These are phyloP conservation scores for Umbelopsis sp. DNA, from an alignment of 192 early-diverging fungal genomes.

Conservation along the genomic window DNA sequence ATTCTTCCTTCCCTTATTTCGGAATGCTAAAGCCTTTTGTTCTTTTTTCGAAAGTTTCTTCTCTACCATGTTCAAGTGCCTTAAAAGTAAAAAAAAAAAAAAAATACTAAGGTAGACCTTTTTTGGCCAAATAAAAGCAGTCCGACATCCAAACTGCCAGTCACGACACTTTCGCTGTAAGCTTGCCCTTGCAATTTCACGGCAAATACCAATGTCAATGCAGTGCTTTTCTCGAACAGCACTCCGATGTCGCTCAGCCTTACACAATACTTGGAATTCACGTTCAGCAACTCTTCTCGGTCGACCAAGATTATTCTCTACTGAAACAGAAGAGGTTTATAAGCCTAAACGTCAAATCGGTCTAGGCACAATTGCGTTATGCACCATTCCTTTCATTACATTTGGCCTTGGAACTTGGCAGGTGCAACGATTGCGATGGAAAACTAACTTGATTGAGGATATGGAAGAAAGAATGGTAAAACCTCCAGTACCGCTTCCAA, in stretches of 20 bases:
- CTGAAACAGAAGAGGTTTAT: slow-evolving; percentile 22
- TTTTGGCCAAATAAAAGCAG: slow-evolving; percentile 2
- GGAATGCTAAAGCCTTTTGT: slow-evolving; percentile 49
- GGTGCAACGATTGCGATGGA: slow-evolving; percentile 86
- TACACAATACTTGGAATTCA: not conserved
- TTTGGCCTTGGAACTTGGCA: slow-evolving; percentile 89
- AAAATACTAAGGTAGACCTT: not conserved
- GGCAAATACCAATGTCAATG: not conserved
- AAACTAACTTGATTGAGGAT: slow-evolving; percentile 77
- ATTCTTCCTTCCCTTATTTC: slow-evolving; percentile 47
- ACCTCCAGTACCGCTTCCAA: slow-evolving; percentile 68
- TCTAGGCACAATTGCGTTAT: slow-evolving; percentile 36
- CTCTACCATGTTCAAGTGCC: slow-evolving; percentile 23
- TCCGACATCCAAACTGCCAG: not conserved
- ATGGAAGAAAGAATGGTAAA: slow-evolving; percentile 61
- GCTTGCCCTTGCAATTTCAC: not conserved
- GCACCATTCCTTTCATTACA: slow-evolving; percentile 55
- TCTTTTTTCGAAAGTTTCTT: slow-evolving; percentile 56
- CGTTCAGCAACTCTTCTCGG: not conserved
- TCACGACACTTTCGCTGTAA: not conserved
- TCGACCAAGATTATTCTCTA: not conserved
- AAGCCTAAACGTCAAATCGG: slow-evolving; percentile 24
- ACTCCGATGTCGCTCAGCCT: not conserved
- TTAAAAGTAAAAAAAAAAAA: not conserved
- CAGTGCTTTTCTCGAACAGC: not conserved